These are phyloP conservation scores for Hypoxylon sp. DNA, from an alignment of 2,329 filamentous ascomycete species.

Conservation along the genomic window DNA sequence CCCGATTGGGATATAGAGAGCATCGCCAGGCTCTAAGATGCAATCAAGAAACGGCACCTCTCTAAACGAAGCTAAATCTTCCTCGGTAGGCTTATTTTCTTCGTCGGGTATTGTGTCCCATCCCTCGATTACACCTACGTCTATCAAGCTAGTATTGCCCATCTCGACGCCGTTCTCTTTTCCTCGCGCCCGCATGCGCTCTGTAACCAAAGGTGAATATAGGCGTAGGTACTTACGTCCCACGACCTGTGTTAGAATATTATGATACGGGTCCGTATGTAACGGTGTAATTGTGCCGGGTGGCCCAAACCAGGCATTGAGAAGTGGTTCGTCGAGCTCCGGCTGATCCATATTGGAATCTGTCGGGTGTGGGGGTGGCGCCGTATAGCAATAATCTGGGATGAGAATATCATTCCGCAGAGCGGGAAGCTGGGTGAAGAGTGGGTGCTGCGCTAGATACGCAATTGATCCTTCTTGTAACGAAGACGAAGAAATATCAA, in stretches of 20 bases:
- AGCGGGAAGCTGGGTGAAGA: conserved; percentile 85
- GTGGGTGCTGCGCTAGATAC: conserved; percentile 93
- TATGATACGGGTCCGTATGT: conserved; percentile 95
- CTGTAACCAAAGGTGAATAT: conserved; percentile 77
- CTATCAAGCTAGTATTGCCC: conserved; percentile 88
- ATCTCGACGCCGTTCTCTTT: conserved; percentile 84
- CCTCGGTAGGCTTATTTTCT: conserved; percentile 55
- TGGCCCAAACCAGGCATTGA: conserved; percentile 96
- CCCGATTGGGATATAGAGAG: conserved; percentile 88
- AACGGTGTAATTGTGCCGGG: conserved; percentile 89
- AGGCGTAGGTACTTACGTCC: conserved; percentile 93
- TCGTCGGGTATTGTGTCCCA: conserved; percentile 62
- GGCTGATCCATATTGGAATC: conserved; percentile 56
- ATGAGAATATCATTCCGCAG: conserved; percentile 82
- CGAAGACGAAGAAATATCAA: conserved; percentile 6
- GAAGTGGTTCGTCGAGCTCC: conserved; percentile 71
- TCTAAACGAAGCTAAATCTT: conserved; percentile 64
- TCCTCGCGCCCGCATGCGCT: conserved; percentile 72
- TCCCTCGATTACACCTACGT: conserved; percentile 79
- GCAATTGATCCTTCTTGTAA: conserved; percentile 62
- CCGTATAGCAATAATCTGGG: conserved; percentile 87
- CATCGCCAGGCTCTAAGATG: conserved; percentile 84
- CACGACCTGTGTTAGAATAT: conserved; percentile 89
- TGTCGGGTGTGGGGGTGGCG: conserved; percentile 70
- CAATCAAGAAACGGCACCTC: conserved; percentile 79